These are phyloP conservation scores for Lanmaoa rubissima DNA, from an alignment of 768 basidiomycete genomes.

Conservation along the genomic window DNA sequence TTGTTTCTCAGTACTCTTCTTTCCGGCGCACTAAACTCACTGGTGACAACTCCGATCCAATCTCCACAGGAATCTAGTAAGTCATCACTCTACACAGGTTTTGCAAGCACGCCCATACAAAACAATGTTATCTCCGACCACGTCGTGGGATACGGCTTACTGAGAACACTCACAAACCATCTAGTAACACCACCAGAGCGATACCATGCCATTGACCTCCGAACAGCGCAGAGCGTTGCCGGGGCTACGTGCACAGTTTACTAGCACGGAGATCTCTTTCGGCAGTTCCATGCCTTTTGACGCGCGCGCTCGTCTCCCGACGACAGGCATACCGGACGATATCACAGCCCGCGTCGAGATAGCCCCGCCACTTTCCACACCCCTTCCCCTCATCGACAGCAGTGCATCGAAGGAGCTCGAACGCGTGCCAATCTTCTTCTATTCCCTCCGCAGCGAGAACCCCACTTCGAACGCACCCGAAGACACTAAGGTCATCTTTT, in stretches of 20 bases:
- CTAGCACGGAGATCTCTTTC: not conserved
- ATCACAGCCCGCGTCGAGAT: slow-evolving; percentile 5
- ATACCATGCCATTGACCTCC: slow-evolving; percentile 6
- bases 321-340: not conserved
- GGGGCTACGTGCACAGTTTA: not conserved
- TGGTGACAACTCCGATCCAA: too few species aligned
- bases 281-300: not conserved
- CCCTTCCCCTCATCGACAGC: not conserved
- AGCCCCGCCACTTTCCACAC: not conserved
- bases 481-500: slow-evolving; percentile 13
- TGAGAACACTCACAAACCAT: not conserved
- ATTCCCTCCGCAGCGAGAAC: not conserved
- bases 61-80: too few species aligned
- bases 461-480: not conserved
- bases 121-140: not conserved
- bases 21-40: too few species aligned
- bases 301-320: slow-evolving; percentile 1
- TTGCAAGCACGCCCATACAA: not conserved
- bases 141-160: not conserved
- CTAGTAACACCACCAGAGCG: not conserved
- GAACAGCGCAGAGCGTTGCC: slow-evolving; percentile 3
- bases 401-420: not conserved
- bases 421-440: slow-evolving; percentile 11
- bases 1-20: too few species aligned
- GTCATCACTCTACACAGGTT: too few species aligned